Evolutionary conservation across 495 filamentous ascomycete genomes (phyloP).

Genomic region (Penicillium atrosanguineum): DNA sequence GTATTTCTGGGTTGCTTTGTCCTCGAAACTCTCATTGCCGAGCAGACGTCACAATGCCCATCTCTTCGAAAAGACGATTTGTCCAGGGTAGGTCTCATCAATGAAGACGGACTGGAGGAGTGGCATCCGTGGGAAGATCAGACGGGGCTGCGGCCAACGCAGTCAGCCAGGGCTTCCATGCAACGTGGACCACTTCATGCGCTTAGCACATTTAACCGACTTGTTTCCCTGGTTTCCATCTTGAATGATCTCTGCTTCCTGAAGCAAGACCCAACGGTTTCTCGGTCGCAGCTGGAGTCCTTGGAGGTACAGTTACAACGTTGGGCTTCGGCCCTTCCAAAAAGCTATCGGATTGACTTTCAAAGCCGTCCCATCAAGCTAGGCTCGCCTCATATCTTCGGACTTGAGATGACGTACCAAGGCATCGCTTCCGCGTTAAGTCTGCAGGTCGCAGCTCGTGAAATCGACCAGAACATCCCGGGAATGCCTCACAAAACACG

Average conservation of each 20-base stretch:
- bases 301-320: conserved; percentile 37
- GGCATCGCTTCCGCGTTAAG: conserved; percentile 30
- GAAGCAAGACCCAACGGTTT: conserved; percentile 24
- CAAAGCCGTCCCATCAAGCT: conserved; percentile 24
- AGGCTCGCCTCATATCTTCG: conserved; percentile 40
- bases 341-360: conserved; percentile 35
- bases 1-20: conserved; percentile 62
- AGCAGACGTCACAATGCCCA: conserved; percentile 48
- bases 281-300: conserved; percentile 32
- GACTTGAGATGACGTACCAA: conserved; percentile 40
- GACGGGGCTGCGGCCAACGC: conserved; percentile 26
- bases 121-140: conserved; percentile 67
- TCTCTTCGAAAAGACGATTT: conserved; percentile 52
- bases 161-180: conserved; percentile 36
- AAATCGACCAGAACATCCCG: conserved; percentile 22
- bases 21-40: conserved; percentile 60
- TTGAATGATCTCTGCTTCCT: conserved; percentile 40
- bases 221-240: conserved; percentile 45
- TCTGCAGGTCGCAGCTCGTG: conserved; percentile 29
- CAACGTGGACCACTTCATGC: conserved; percentile 53
- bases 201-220: conserved; percentile 59
- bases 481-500: conserved; percentile 24
- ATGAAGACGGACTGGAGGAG: conserved; percentile 66
- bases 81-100: conserved; percentile 38
- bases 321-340: conserved; percentile 34